Base-by-base conservation (phyloP, 108 stramenopile genomes). In the Fragilaria crotonensis region DNA sequence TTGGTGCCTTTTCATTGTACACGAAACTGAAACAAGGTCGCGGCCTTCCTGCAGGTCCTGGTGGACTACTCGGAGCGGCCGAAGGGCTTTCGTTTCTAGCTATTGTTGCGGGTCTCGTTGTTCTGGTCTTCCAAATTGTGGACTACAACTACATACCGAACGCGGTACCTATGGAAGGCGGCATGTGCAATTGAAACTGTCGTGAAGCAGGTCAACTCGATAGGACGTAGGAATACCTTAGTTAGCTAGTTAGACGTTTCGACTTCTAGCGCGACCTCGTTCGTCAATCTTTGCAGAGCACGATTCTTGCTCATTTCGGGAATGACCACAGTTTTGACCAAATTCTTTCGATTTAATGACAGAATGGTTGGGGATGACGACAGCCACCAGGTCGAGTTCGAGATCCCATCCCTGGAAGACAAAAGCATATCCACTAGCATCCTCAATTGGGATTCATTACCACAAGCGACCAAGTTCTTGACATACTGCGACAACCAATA, bases 271-370 rank as follows among this genome's bases (percentile, higher is more conserved):
- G 81, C 55, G 33, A 93, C 62, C 70, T 93, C 90, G 55, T 87
- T 86, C 5, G 90, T 87, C 25, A 93, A 47, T 22, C 90, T 71
- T 56, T 93, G 90, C 31, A 93, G 59, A 18, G 62, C 52, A 25
- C 87, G 75, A 54, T 87, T 93, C 58, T 87, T 87, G 58, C 78
- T 78, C 79, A 87, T 86, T 71, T 93, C 85, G 0, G 83, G 85
- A 52, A 93, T 68, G 25, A 93, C 65, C 18, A 64, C 25, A 17
- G 60, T 67, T 33, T 57, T 61, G 26, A 92, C 63, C 20, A 86
- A 52, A 59, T 67, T 58, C 52, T 58, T 80, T 41, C 72, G 67
- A 45, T 86, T 72, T 30, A 84, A 63, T 14, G 48, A 56, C 30
- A 86, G 70, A 23, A 81, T 30, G 30, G 48, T 26, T 1, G 60